Evolutionary conservation across 2,329 filamentous ascomycete genomes (phyloP), one percentile per base, ranked within the genome.

Genomic region (Fusarium fujikuroi): DNA sequence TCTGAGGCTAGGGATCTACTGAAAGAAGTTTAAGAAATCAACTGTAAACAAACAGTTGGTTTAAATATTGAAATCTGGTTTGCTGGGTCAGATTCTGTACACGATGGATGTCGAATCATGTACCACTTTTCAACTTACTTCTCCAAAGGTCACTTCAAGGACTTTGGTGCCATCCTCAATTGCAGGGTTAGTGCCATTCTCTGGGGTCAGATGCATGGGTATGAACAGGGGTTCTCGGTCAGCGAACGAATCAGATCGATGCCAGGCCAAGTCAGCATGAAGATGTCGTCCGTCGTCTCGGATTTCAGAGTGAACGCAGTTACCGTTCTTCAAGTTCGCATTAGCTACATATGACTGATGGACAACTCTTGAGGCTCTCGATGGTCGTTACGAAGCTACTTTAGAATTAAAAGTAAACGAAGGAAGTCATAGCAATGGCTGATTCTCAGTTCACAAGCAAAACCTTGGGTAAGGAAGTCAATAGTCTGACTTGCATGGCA

Each of bases 331-430:
- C 5, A 16, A 16, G 6, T n/a, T 15, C 23, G 19, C 34, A 16
- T 12, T 21, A 5, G n/a, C 25, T 12, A 3, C 7, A 11, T 16
- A 9, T 53, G 23, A 16, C 3, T 28, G n/a, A 25, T 11, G 10
- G 1, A 14, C 3, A 19, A 9, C 15, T 18, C 0, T 10, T 19
- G 28, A 14, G 8, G 15, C 3, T 9, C 11, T 18, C 2, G 15
- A 23, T 32, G 4, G 19, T 3, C 2, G 18, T 50, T 14, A 9
- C 3, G 21, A 34, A 50, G 8, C 11, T 14, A n/a, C n/a, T 19
- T 23, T 30, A 9, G 4, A n/a, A 21, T 6, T 30, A 5, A 30
- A 30, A n/a, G 9, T 5, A 3, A 21, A 7, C 3, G 9, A 4
- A 50, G n/a, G 8, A 50, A 14, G 11, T 19, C 11, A 4, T 14